Base-by-base conservation (phyloP, 2,329 filamentous ascomycete species). In the Helminthosporium solani region DNA sequence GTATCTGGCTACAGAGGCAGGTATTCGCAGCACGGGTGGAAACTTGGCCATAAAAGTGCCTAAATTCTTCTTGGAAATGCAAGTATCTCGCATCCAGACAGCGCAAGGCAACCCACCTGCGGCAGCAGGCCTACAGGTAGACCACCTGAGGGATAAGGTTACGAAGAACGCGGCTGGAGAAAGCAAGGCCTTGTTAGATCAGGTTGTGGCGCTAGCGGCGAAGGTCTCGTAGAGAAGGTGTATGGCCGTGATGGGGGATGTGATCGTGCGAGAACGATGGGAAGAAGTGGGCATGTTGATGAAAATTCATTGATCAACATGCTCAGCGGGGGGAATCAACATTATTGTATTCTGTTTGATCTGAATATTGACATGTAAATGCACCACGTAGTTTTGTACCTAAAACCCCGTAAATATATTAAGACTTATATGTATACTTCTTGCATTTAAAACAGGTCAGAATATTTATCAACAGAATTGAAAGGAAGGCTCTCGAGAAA, bases 11-110 rank as follows among this genome's bases (percentile, higher is more conserved):
- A 84, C 81, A 3, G 81, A 84, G 64, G 80, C 78, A 1, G 81
- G 79, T 1, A 70, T 84, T 39, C 72, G 81, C 16, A 79, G 76
- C 18, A 74, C 75, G 6, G 76, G 73, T 8, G 81, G 80, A 2
- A 73, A 59, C 44, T 67, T 84, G 15, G 76, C 73, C 2, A 78
- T 84, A 67, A 83, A 84, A 66, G 78, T 79, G 4, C 81, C 81
- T 50, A 84, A 84, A 66, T 84, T 84, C 75, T 84, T 84, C 63
- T 62, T 84, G 33, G 69, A 76, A 48, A 78, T 82, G 63, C 81
- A 84, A 66, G 74, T 83, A 27, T 75, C 77, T 33, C 71, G 81
- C 18, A 83, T 84, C 53, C 73, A 80, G 66, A 81, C 79, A 0
- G 81, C 81, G 0, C 78, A 83, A 68, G 81, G 81, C 0, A 77